Base-by-base conservation (phyloP, 305 asterid species). In the Solanum hybrid region DNA sequence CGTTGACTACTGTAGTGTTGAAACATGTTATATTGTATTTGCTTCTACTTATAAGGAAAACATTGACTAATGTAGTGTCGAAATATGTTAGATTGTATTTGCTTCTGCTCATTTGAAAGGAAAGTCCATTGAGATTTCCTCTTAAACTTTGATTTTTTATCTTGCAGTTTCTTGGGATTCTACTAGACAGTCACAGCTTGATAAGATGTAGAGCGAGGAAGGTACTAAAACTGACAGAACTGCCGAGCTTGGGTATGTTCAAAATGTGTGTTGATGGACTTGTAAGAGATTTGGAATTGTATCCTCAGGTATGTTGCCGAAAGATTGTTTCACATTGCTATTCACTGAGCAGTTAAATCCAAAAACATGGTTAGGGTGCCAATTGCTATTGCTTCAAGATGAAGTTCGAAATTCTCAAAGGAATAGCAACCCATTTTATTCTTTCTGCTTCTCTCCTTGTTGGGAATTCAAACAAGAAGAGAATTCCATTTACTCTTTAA, bases 121-220 rank as follows among this genome's bases (percentile, higher is more conserved):
- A 86, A 70, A 90, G 22, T 79, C 37, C 12, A 15, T 24, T 33
- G 61, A 26, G 31, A 36, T 79, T 89, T 75, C 87, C 91, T 89
- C 88, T 90, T 73, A 70, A 89, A 34, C 27, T 89, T 38, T 77
- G 82, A 87, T 87, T 87, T 91, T 80, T 89, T 32, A 80, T 86
- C 75, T 89, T 95, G 96, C 97, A 97, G 99, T 94, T 96, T 83
- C 92, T 95, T 57, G 94, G 95, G 91, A 90, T 96, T 84, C 91
- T 96, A 89, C 90, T 91, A 72, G 98, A 97, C 89, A 92, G 88
- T 90, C 92, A 90, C 77, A 51, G 92, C 89, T 93, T 90, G 93
- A 91, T 96, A 91, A 95, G 99, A 93, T 94, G 95, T 91, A 94
- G 93, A 76, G 95, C 92, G 20, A 93, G 98, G 95, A 94, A 91